Conservation (phyloP, 75 land plant genomes). For the Gnetum montanum region DNA sequence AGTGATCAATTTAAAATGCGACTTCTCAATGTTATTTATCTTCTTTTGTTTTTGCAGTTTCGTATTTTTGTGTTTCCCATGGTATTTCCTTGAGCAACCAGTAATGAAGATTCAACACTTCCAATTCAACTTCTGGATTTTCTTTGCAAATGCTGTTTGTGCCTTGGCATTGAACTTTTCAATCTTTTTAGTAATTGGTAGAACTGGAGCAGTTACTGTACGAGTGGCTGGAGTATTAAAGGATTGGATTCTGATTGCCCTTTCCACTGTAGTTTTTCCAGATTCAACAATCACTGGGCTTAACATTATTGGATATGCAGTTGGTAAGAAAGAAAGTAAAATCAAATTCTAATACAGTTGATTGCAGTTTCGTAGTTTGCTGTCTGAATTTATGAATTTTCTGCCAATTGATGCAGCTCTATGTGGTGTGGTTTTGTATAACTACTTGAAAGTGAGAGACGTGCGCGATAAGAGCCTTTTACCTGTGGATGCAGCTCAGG, state of each 20-base stretch:
- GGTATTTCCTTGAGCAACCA: constrained; percentile 77
- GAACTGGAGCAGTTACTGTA: constrained; percentile 85
- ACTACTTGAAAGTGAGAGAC: constrained; percentile 83
- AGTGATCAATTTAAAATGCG: no score
- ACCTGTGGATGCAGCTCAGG: constrained; percentile 37
- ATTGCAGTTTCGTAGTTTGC: background rate
- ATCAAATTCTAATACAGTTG: no score
- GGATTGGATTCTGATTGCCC: constrained; percentile 88
- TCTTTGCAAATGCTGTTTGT: constrained; percentile 80
- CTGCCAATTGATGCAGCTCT: constrained; percentile 51
- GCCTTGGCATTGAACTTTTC: constrained; percentile 82
- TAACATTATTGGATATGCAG: constrained; percentile 81
- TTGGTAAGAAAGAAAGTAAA: constrained; percentile 74
- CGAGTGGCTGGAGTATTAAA: constrained; percentile 88
- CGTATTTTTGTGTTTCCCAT: constrained; percentile 67
- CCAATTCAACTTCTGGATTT: constrained; percentile 83
- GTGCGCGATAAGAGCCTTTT: constrained; percentile 38
- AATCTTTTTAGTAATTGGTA: constrained; percentile 73
- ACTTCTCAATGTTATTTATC: no score
- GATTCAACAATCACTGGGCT: constrained; percentile 83
- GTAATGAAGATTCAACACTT: constrained; percentile 55
- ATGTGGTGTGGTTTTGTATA: constrained; percentile 83
- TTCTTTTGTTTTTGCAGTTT: constrained; percentile 74
- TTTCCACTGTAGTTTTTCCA: constrained; percentile 83
- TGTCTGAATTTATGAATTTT: background rate